Evolutionary conservation across 495 filamentous ascomycete genomes (phyloP), one percentile per base, ranked within the genome.

Genomic region (Podospora didyma): DNA sequence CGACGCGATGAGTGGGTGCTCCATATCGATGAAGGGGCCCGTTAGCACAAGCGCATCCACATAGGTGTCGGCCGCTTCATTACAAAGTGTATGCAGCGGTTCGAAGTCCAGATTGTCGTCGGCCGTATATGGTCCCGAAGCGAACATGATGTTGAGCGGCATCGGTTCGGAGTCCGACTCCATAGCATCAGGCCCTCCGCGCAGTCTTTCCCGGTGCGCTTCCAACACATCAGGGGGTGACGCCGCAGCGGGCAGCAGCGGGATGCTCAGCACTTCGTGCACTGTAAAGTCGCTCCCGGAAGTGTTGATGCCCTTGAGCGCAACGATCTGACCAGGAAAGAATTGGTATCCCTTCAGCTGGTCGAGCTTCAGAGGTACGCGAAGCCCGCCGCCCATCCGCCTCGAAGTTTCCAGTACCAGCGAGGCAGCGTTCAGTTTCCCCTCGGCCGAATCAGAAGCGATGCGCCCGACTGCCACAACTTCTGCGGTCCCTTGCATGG

Each of bases 311-410:
- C 94, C 94, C 37, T 80, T 79, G 16, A 96, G 73, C 9, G 92
- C 94, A 19, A 95, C 88, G 47, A 97, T 96, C 66, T 97, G 90
- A 17, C 94, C 94, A 0, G 93, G 92, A 71, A 98, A 96, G 77
- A 97, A 91, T 58, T 90, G 88, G 72, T 85, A 89, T 5, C 82
- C 81, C 2, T 77, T 72, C 1, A 96, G 60, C 0, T 81, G 77
- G 56, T 86, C 80, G 7, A 97, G 66, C 63, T 91, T 88, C 20
- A 98, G 74, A 3, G 89, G 89, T 21, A 96, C 81, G 54, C 94
- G 82, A 48, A 86, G 68, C 21, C 91, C 94, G 48, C 85, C 88
- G 19, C 93, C 94, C 53, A 82, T 90, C n/a, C 89, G 80, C 49
- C 94, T 79, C 1, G 89, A 95, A 10, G 86, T 90, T 68, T 98